A percentile compares a stretch with the other conserved stretches of the same genome.
These are phyloP conservation scores for Paspalum notatum DNA, from an alignment of 176 grass and related monocot genomes.

Conservation along the genomic window DNA sequence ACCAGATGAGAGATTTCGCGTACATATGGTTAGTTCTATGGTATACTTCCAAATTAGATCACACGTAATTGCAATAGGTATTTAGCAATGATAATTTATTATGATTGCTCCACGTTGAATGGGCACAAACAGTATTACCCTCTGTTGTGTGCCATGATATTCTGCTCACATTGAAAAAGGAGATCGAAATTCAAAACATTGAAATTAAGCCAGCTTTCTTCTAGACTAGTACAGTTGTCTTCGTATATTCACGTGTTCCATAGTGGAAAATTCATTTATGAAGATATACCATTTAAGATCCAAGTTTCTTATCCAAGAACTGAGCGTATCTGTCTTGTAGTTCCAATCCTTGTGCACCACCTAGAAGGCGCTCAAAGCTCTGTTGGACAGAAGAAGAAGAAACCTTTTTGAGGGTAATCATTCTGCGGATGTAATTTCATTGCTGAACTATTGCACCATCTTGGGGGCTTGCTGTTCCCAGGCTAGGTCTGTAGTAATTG, in stretches of 20 bases:
- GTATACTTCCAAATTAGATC: background rate
- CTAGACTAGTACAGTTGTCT: background rate
- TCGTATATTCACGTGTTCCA: background rate
- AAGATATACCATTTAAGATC: background rate
- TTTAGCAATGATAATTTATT: background rate
- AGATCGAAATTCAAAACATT: background rate
- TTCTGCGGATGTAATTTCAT: constrained; percentile 8
- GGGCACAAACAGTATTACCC: background rate
- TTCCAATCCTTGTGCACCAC: constrained; percentile 47
- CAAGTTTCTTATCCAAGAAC: background rate
- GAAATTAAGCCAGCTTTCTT: background rate
- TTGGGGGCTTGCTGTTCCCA: background rate
- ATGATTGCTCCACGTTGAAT: background rate
- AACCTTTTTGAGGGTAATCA: constrained; percentile 54
- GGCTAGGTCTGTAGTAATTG: constrained; percentile 5
- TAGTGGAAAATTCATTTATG: background rate
- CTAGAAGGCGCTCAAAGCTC: constrained; percentile 53
- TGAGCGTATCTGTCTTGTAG: constrained; percentile 51
- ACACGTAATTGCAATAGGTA: background rate
- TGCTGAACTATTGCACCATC: constrained; percentile 19
- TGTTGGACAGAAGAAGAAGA: constrained; percentile 63
- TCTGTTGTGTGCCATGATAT: background rate
- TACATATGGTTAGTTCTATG: background rate
- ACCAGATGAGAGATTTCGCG: constrained; percentile 6
- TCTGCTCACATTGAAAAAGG: background rate